Base-by-base conservation (phyloP, 2,329 filamentous ascomycete species). In the Apiospora sp. region DNA sequence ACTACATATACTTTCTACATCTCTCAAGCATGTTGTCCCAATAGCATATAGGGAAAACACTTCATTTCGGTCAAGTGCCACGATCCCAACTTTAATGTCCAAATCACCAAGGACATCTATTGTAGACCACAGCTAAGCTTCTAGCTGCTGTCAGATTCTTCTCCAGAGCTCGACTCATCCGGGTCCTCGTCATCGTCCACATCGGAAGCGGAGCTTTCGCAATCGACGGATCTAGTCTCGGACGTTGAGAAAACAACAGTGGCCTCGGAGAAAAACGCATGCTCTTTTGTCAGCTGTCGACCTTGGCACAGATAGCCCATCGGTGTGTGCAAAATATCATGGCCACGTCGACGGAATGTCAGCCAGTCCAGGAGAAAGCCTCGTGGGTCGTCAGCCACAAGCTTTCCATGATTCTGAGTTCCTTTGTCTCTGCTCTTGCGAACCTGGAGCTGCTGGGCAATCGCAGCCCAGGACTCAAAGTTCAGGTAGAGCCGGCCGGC, bases 401-500 rank as follows among this genome's bases (percentile, higher is more conserved):
- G 30, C n/a, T n/a, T n/a, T n/a, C n/a, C n/a, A n/a, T n/a, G n/a
- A n/a, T n/a, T n/a, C n/a, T n/a, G n/a, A n/a, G n/a, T n/a, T n/a
- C n/a, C n/a, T n/a, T n/a, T n/a, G n/a, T n/a, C n/a, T n/a, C n/a
- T n/a, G n/a, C n/a, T n/a, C n/a, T n/a, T n/a, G n/a, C n/a, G n/a
- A n/a, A n/a, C n/a, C n/a, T n/a, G n/a, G 4, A 54, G 51, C 24
- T 54, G 34, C 19, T n/a, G 22, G 24, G 7, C 49, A 27, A 49
- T 48, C 6, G 22, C 19, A 4, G 7, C 6, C 37, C 44, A 68
- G 24, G 24, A 30, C 22, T 44, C 68, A 13, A 51, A 87, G 0
- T 86, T 82, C 71, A 92, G 86, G 75, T 93, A 92, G 0, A 93
- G 82, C 0, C 90, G 83, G 0, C 91, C 92, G 0, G 88, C 82